A percentile compares a stretch with the other conserved stretches of the same genome.
phyloP scores from a whole-genome alignment of 805 yeast genomes.

The Candida orba region DNA sequence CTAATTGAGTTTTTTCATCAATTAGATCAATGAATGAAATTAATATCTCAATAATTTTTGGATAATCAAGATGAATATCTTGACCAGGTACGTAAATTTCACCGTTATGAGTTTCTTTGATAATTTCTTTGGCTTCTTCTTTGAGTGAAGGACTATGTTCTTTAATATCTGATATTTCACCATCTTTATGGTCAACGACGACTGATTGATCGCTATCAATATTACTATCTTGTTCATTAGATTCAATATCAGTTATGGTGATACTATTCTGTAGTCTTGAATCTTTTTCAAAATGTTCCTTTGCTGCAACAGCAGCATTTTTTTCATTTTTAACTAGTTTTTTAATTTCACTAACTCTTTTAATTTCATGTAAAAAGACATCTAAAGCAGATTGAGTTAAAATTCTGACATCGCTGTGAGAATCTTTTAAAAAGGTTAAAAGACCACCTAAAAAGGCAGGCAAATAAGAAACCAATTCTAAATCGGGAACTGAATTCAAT shows the following conservation, averaged over 20 bases:
- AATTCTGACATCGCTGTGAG: constrained; percentile 80
- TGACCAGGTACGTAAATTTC: constrained; percentile 67
- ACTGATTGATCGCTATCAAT: not conserved
- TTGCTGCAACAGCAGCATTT: constrained; percentile 7
- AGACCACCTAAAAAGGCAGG: constrained; percentile 88
- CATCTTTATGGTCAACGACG: not conserved
- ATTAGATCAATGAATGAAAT: constrained; percentile 68
- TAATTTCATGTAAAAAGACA: constrained; percentile 71
- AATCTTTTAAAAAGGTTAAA: constrained; percentile 69
- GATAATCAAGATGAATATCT: constrained; percentile 73
- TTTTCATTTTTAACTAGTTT: constrained; percentile 34
- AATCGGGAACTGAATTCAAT: constrained; percentile 87
- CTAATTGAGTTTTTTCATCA: constrained; percentile 69
- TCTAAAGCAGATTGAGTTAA: constrained; percentile 77
- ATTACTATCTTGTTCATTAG: not conserved
- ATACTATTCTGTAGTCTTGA: constrained; percentile 12
- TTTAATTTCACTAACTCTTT: constrained; percentile 65
- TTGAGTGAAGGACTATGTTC: not conserved
- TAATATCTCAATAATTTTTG: constrained; percentile 72
- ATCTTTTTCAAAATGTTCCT: constrained; percentile 11
- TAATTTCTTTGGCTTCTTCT: constrained; percentile 16
- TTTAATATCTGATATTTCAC: not conserved
- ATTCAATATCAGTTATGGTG: constrained; percentile 16
- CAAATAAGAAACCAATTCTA: constrained; percentile 77
- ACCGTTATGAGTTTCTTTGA: constrained; percentile 33